These are phyloP conservation scores for Coniochaeta sp. DNA, from an alignment of 2,329 filamentous ascomycete species.

Conservation along the genomic window DNA sequence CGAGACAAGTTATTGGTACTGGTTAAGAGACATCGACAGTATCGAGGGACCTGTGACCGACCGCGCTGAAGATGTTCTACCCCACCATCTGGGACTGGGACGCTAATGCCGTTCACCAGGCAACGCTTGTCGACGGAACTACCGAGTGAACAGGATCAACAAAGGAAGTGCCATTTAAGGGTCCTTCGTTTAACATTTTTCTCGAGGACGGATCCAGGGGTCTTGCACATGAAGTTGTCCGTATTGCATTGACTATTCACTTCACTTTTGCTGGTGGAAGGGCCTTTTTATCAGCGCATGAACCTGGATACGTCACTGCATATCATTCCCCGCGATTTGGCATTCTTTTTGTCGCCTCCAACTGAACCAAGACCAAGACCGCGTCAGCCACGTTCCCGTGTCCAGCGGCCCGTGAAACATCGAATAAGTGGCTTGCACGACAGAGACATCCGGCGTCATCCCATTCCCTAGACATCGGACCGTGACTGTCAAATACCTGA, in stretches of 20 bases:
- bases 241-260: background rate
- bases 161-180: conserved; percentile 1
- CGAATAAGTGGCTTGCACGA: background rate
- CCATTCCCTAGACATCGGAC: background rate
- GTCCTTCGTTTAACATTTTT: background rate
- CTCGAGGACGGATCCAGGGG: background rate
- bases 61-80: background rate
- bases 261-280: background rate
- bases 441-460: background rate
- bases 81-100: no score
- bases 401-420: background rate
- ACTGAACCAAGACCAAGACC: no score
- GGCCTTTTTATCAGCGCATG: background rate
- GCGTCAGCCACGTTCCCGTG: background rate
- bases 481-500: no score
- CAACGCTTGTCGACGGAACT: background rate
- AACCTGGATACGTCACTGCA: background rate
- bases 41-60: background rate
- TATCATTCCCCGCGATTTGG: background rate
- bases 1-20: no score
- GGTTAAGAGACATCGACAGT: no score
- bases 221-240: background rate
- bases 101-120: background rate
- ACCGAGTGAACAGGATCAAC: no score
- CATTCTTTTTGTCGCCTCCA: background rate